Evolutionary conservation across 73 alveolate genomes (phyloP).

Genomic region (Breviolum minutum): DNA sequence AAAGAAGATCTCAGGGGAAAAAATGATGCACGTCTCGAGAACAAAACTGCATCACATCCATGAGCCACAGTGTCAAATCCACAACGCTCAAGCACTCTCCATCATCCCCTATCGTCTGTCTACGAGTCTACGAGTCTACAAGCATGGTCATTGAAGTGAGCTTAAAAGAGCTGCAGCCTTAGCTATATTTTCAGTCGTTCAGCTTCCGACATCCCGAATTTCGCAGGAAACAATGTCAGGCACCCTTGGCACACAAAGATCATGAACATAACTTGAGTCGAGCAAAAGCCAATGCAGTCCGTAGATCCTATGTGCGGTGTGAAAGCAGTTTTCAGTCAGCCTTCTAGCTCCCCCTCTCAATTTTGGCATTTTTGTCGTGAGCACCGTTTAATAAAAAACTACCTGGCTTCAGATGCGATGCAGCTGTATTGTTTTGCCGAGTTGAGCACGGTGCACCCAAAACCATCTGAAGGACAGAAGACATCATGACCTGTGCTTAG

Average conservation of each 20-base stretch:
- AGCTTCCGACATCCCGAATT: slow-evolving; percentile 18
- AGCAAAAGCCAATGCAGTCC: too few species aligned
- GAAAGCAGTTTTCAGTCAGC: too few species aligned
- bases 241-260: not conserved
- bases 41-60: not conserved
- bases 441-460: slow-evolving; percentile 36
- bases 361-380: not conserved
- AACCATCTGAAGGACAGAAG: slow-evolving; percentile 64
- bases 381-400: not conserved
- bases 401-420: not conserved
- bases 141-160: not conserved
- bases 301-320: too few species aligned
- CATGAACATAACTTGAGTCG: too few species aligned
- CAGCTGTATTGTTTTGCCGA: not conserved
- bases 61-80: not conserved
- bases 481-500: slow-evolving; percentile 56
- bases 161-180: not conserved
- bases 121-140: not conserved
- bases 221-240: slow-evolving; percentile 51
- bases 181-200: not conserved
- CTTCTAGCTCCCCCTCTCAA: too few species aligned
- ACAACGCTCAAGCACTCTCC: too few species aligned
- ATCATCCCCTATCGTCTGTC: not conserved
- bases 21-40: not conserved
- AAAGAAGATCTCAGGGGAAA: slow-evolving; percentile 45